Conservation (phyloP, 768 basidiomycete species). For the Tephrocybe rancida region DNA sequence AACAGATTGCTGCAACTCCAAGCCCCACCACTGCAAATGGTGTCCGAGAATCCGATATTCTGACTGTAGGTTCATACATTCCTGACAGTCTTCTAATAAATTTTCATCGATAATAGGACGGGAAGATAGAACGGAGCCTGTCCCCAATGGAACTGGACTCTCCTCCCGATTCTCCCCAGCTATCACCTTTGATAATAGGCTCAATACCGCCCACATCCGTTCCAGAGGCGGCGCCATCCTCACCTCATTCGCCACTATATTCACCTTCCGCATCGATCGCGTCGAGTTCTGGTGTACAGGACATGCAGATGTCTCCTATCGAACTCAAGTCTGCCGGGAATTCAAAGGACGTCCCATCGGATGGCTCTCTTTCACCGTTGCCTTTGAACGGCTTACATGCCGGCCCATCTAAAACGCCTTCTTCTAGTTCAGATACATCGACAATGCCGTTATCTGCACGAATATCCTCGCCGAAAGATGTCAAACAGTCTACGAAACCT, state of each 20-base stretch:
- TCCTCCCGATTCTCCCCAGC: slow-evolving; percentile 35
- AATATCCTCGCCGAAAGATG: slow-evolving; percentile 8
- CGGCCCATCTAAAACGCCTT: not conserved
- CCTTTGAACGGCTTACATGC: not conserved
- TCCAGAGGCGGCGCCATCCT: not conserved
- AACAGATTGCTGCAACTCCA: slow-evolving; percentile 4
- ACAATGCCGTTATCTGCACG: not conserved
- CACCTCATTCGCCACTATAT: slow-evolving; percentile 16
- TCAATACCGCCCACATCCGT: not conserved
- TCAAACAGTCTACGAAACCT: not conserved
- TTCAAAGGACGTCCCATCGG: not conserved
- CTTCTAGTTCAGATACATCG: not conserved
- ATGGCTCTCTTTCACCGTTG: not conserved
- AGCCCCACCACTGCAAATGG: not conserved
- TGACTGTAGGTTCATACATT: slow-evolving; percentile 16
- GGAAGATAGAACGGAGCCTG: slow-evolving; percentile 43
- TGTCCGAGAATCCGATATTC: not conserved
- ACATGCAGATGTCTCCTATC: slow-evolving; percentile 28
- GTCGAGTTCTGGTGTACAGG: slow-evolving; percentile 24
- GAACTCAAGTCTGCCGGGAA: slow-evolving; percentile 2
- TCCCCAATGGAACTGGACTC: slow-evolving; percentile 69
- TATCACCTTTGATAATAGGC: slow-evolving; percentile 10
- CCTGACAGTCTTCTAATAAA: not conserved
- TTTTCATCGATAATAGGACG: slow-evolving; percentile 14
- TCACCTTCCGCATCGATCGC: slow-evolving; percentile 25